Evolutionary conservation across 495 filamentous ascomycete species (phyloP).

Genomic region (Entonaema liquescens): DNA sequence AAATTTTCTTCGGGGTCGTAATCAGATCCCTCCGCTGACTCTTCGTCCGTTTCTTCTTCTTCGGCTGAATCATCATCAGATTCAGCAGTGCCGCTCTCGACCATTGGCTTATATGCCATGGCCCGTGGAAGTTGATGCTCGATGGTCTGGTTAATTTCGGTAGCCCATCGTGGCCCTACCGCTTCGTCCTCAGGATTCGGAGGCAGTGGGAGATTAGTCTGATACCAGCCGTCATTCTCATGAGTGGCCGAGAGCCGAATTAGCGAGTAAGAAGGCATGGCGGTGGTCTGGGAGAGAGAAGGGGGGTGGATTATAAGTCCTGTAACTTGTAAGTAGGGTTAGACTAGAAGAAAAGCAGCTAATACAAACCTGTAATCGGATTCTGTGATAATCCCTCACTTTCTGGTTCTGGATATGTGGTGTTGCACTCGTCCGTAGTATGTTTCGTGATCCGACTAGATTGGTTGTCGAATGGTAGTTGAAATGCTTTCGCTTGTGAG

Average conservation of each 20-base stretch:
- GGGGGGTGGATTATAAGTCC: constrained; percentile 57
- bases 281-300: constrained; percentile 38
- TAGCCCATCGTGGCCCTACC: constrained; percentile 51
- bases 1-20: constrained; percentile 39
- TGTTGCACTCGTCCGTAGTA: constrained; percentile 47
- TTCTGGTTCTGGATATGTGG: constrained; percentile 45
- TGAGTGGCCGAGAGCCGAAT: constrained; percentile 57
- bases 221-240: constrained; percentile 55
- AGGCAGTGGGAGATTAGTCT: constrained; percentile 51
- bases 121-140: constrained; percentile 46
- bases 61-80: constrained; percentile 25
- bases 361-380: constrained; percentile 53
- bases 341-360: background rate
- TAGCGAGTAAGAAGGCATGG: constrained; percentile 52
- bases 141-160: constrained; percentile 51
- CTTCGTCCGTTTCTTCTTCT: constrained; percentile 27
- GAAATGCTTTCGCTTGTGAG: constrained; percentile 48
- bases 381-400: constrained; percentile 39
- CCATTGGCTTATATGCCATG: constrained; percentile 27
- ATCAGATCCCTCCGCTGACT: constrained; percentile 38
- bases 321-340: constrained; percentile 23
- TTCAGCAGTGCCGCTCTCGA: constrained; percentile 3
- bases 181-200: constrained; percentile 28
- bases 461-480: constrained; percentile 43
- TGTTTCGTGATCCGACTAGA: constrained; percentile 36